These are phyloP conservation scores for Schizophyllum commune DNA, from an alignment of 1,284 basidiomycete genomes.

Conservation along the genomic window DNA sequence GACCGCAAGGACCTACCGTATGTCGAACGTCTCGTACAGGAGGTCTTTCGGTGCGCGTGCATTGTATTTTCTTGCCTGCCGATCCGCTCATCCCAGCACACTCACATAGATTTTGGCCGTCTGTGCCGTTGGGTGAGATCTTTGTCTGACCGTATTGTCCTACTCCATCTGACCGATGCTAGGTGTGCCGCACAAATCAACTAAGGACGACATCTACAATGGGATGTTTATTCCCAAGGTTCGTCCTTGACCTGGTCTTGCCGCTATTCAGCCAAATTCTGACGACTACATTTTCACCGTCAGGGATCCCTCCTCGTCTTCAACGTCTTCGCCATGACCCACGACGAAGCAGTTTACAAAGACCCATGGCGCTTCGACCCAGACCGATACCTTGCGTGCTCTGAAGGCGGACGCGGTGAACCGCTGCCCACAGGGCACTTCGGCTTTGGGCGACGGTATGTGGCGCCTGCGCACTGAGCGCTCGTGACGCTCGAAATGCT, in stretches of 20 bases:
- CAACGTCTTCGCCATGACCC: conserved; percentile 7
- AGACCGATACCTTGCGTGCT: conserved; percentile 7
- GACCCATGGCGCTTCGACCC: conserved; percentile 10
- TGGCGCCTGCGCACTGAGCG: too few relatives aligned
- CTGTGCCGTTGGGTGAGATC: neutral
- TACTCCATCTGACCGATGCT: too few relatives aligned
- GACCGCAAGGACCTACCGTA: conserved; percentile 31
- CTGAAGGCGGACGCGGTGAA: conserved; percentile 5
- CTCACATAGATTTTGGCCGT: neutral
- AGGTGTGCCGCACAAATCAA: conserved; percentile 16
- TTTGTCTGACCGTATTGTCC: too few relatives aligned
- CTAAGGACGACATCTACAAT: conserved; percentile 32
- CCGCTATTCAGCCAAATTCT: too few relatives aligned
- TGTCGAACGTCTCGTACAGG: conserved; percentile 32
- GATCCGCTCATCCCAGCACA: too few relatives aligned
- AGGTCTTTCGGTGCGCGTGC: conserved; percentile 26
- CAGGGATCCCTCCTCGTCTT: neutral
- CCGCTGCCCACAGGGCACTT: conserved; percentile 9
- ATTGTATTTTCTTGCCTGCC: too few relatives aligned
- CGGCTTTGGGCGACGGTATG: conserved; percentile 9
- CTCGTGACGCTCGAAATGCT: too few relatives aligned
- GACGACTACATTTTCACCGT: too few relatives aligned
- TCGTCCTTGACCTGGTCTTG: too few relatives aligned
- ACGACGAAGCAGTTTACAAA: conserved; percentile 7
- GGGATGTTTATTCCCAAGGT: conserved; percentile 29